These are phyloP conservation scores for Arbutus unedo DNA, from an alignment of 148 eudicot genomes.

Conservation along the genomic window DNA sequence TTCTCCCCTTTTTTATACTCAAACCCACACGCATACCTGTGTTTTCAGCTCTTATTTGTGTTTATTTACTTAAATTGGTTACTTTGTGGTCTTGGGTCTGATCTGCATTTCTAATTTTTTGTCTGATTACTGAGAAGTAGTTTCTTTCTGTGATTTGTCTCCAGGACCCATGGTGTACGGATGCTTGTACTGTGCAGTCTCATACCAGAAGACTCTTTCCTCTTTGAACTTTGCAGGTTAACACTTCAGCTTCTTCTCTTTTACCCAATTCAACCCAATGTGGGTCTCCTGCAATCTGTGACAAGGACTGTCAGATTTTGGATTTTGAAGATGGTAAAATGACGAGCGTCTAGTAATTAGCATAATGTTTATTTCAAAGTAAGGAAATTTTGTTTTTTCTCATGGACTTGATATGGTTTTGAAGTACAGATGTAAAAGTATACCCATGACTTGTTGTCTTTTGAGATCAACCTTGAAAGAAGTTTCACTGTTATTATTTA, in stretches of 20 bases:
- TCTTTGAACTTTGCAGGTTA: slow-evolving; percentile 81
- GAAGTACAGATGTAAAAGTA: neutral
- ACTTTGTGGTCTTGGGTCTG: neutral
- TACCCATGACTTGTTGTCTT: too few relatives aligned
- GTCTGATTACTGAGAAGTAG: neutral
- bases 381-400: neutral
- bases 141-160: slow-evolving; percentile 3
- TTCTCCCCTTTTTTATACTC: slow-evolving; percentile 13
- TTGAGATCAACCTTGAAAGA: too few relatives aligned
- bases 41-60: neutral
- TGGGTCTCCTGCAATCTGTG: neutral
- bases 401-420: neutral
- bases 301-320: neutral
- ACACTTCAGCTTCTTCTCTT: neutral
- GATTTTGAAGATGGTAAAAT: slow-evolving; percentile 1
- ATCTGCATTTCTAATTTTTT: neutral
- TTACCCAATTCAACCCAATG: neutral
- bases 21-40: neutral
- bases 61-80: neutral
- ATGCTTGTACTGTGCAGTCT: slow-evolving; percentile 81
- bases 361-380: neutral
- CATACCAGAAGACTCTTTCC: slow-evolving; percentile 74
- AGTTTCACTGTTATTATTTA: too few relatives aligned
- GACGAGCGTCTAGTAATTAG: neutral
- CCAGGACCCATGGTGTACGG: slow-evolving; percentile 99